Evolutionary conservation across 306 rosid species (phyloP).

Genomic region (Cyclanthera cordifolia): DNA sequence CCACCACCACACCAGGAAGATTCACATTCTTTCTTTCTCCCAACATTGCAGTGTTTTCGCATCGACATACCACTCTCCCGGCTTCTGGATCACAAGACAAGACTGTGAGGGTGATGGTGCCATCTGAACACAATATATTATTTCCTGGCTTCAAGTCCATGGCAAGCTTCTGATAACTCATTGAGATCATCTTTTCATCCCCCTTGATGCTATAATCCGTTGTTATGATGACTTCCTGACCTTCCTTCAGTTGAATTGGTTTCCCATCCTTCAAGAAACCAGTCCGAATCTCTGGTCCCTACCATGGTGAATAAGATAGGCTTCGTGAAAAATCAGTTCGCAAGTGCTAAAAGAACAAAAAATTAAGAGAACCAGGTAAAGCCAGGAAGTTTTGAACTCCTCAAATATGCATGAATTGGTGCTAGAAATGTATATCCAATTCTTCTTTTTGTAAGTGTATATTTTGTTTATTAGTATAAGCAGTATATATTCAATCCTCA

Average conservation of each 20-base stretch:
- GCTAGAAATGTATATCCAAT: background rate
- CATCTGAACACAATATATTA: constrained; percentile 75
- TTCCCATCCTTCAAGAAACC: constrained; percentile 77
- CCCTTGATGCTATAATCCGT: constrained; percentile 78
- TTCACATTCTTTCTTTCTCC: constrained; percentile 96
- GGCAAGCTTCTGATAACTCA: constrained; percentile 89
- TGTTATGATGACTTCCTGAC: constrained; percentile 72
- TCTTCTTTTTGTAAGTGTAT: background rate
- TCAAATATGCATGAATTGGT: no score
- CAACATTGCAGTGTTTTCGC: constrained; percentile 68
- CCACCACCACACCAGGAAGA: constrained; percentile 91
- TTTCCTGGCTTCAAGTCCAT: constrained; percentile 83
- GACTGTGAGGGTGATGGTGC: constrained; percentile 72
- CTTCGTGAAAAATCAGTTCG: background rate
- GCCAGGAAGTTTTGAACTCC: no score
- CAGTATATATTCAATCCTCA: background rate
- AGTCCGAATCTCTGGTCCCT: constrained; percentile 98
- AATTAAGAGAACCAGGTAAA: no score
- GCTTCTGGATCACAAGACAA: constrained; percentile 56
- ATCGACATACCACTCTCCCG: constrained; percentile 70
- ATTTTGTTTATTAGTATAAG: background rate
- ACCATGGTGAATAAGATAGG: constrained; percentile 6
- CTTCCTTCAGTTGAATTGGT: constrained; percentile 81
- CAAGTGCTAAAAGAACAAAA: background rate
- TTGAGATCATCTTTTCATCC: constrained; percentile 48